A percentile compares a stretch with the other conserved stretches of the same genome.
Conservation (phyloP, 2,329 filamentous ascomycete genomes). For the Fusarium sp. region DNA sequence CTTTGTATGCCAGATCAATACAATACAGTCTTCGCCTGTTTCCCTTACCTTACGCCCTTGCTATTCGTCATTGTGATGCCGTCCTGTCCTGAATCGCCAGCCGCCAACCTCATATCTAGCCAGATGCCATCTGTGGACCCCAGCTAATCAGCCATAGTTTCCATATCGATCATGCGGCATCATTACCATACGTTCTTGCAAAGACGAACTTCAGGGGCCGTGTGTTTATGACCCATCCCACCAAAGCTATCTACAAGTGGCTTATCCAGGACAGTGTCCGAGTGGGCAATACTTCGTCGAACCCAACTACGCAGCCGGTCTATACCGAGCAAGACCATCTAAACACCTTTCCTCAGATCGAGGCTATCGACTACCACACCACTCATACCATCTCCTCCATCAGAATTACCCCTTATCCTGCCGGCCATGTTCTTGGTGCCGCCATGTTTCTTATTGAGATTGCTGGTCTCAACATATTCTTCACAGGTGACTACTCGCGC, state of each 20-base stretch:
- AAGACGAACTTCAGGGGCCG: conserved; percentile 98
- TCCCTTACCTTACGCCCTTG: conserved; percentile 42
- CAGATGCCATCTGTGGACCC: conserved; percentile 24
- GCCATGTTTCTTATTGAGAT: conserved; percentile 99
- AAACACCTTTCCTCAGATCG: conserved; percentile 92
- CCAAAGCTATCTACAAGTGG: conserved; percentile 99
- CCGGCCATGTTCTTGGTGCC: conserved; percentile 96
- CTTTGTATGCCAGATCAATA: conserved; percentile 56
- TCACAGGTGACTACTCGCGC: conserved; percentile 96
- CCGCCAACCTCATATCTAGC: conserved; percentile 27
- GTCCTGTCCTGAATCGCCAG: conserved; percentile 42
- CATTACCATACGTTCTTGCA: conserved; percentile 95
- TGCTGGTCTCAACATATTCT: conserved; percentile 94
- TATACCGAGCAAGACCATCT: conserved; percentile 97
- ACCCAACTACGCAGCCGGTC: conserved; percentile 76
- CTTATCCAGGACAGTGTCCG: conserved; percentile 96
- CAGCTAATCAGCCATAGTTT: conserved; percentile 73
- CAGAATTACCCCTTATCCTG: conserved; percentile 95
- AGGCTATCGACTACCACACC: conserved; percentile 98
- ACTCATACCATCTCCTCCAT: conserved; percentile 98
- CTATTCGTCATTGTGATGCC: conserved; percentile 47
- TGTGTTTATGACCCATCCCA: conserved; percentile 99
- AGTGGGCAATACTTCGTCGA: conserved; percentile 79
- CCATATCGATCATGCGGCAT: conserved; percentile 97
- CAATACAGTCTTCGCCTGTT: conserved; percentile 51